phyloP scores from a whole-genome alignment of 2,329 filamentous ascomycete genomes.

The Epichloe coenophiala region DNA sequence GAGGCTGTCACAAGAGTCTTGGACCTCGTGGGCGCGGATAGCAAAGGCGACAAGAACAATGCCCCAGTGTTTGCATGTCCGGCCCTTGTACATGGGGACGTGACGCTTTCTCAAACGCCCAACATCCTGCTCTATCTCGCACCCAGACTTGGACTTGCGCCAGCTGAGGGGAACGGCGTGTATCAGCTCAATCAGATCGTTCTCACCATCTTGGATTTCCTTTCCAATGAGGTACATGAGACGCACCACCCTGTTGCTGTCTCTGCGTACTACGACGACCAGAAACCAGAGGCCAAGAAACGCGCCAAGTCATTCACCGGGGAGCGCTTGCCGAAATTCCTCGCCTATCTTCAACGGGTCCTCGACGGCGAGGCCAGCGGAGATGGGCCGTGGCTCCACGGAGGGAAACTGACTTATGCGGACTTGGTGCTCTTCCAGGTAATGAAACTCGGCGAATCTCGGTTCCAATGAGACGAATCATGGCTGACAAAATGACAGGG shows the following conservation, averaged over 20 bases:
- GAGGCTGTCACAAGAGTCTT: constrained; percentile 39
- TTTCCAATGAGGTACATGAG: constrained; percentile 61
- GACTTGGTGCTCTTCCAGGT: constrained; percentile 65
- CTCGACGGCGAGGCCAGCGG: constrained; percentile 40
- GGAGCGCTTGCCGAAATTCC: constrained; percentile 56
- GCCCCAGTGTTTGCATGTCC: constrained; percentile 56
- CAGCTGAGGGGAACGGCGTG: constrained; percentile 25
- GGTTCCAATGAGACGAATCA: not conserved
- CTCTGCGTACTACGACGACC: constrained; percentile 56
- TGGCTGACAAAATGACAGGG: constrained; percentile 19
- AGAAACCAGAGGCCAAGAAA: constrained; percentile 51
- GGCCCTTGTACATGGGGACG: constrained; percentile 45
- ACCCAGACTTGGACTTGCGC: constrained; percentile 41
- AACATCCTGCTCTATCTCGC: constrained; percentile 63
- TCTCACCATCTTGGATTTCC: constrained; percentile 56
- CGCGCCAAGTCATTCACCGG: constrained; percentile 44
- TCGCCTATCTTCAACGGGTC: constrained; percentile 56
- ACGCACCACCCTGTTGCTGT: constrained; percentile 58
- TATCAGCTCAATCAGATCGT: constrained; percentile 49
- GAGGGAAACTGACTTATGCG: constrained; percentile 50
- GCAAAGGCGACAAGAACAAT: constrained; percentile 40
- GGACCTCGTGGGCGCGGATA: constrained; percentile 28
- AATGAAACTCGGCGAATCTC: not conserved
- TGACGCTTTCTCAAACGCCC: constrained; percentile 55
- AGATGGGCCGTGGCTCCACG: constrained; percentile 53